Evolutionary conservation across 345 rosid genomes (phyloP).

Genomic region (Hibiscus trionum): DNA sequence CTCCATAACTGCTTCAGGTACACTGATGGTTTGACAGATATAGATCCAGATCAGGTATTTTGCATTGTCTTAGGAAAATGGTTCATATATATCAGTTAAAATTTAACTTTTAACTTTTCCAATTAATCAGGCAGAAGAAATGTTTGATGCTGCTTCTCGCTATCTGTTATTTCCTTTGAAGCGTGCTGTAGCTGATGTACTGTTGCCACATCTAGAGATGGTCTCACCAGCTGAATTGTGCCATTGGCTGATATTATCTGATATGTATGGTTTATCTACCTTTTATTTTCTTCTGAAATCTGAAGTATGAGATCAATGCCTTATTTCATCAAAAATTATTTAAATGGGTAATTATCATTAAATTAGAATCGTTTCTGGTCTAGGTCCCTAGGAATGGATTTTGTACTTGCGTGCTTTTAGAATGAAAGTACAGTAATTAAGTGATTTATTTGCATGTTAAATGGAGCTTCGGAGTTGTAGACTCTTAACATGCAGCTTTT

Average conservation of each 20-base stretch:
- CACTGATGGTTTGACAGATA: constrained; percentile 80
- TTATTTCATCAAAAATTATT: background rate
- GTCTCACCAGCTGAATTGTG: constrained; percentile 83
- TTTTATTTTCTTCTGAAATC: background rate
- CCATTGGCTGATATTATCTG: constrained; percentile 81
- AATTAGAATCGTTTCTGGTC: background rate
- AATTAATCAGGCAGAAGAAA: constrained; percentile 72
- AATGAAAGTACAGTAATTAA: background rate
- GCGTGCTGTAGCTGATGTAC: constrained; percentile 90
- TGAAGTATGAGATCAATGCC: background rate
- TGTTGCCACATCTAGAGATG: constrained; percentile 71
- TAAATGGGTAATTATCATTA: background rate
- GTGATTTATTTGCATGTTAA: background rate
- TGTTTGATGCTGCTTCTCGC: constrained; percentile 96
- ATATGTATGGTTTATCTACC: constrained; percentile 50
- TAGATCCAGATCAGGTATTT: constrained; percentile 75
- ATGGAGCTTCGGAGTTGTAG: background rate
- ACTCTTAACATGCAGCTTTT: background rate
- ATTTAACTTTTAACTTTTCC: constrained; percentile 3
- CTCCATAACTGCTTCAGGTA: constrained; percentile 53
- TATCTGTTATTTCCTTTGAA: constrained; percentile 87
- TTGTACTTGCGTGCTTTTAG: background rate
- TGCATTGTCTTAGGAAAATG: constrained; percentile 7
- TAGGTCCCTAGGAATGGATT: background rate
- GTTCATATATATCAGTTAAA: background rate